Conservation (phyloP, 345 rosid species). For the Rubroshorea leprosula region DNA sequence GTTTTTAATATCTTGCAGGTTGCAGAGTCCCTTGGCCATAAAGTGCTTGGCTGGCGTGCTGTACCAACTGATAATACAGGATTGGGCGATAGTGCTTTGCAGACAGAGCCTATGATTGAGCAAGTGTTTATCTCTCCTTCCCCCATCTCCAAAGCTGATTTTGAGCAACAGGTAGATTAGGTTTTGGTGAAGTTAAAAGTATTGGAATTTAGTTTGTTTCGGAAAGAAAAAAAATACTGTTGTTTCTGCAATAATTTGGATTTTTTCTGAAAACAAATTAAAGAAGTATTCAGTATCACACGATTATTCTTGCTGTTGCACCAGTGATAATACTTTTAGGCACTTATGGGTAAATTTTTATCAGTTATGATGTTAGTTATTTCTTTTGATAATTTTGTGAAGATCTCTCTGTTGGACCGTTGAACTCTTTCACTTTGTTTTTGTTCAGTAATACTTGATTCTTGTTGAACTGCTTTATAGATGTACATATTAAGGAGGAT, state of each 20-base stretch:
- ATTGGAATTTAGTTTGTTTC: too few relatives aligned
- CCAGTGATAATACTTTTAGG: too few relatives aligned
- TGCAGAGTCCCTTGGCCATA: slow-evolving; percentile 94
- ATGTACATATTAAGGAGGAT: slow-evolving; percentile 92
- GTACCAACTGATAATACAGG: slow-evolving; percentile 88
- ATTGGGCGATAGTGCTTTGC: slow-evolving; percentile 76
- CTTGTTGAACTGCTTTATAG: slow-evolving; percentile 35
- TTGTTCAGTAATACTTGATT: not conserved
- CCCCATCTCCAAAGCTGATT: slow-evolving; percentile 60
- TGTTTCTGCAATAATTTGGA: too few relatives aligned
- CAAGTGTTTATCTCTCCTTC: slow-evolving; percentile 87
- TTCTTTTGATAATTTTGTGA: not conserved
- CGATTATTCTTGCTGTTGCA: not conserved
- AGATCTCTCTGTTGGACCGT: not conserved
- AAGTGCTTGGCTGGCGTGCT: slow-evolving; percentile 86
- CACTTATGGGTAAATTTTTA: too few relatives aligned
- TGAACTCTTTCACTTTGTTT: not conserved
- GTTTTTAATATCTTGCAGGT: slow-evolving; percentile 35
- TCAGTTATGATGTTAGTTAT: not conserved
- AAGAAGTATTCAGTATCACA: not conserved
- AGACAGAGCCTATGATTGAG: slow-evolving; percentile 88
- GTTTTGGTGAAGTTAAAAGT: not conserved
- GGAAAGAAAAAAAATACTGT: too few relatives aligned
- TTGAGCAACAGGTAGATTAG: slow-evolving; percentile 82
- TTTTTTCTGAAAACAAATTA: too few relatives aligned